phyloP scores from a whole-genome alignment of 441 rosid species.

The Adansonia rubrostipa region DNA sequence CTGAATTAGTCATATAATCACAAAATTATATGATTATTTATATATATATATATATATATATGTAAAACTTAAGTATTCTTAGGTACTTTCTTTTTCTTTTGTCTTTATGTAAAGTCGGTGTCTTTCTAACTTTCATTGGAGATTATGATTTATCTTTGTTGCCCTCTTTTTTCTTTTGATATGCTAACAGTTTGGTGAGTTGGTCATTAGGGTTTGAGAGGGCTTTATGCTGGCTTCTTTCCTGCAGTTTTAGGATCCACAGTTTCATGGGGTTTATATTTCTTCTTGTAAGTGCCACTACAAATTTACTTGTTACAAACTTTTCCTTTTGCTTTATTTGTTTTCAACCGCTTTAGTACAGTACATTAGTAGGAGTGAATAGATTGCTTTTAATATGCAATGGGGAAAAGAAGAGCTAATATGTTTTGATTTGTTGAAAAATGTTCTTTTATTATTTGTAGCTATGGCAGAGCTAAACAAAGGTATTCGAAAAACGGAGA shows the following conservation, averaged over 20 bases:
- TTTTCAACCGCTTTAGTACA: neutral
- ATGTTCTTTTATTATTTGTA: constrained; percentile 34
- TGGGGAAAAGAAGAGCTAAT: neutral
- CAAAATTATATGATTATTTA: neutral
- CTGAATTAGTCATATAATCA: neutral
- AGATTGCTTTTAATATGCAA: neutral
- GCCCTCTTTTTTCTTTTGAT: neutral
- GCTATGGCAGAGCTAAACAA: constrained; percentile 88
- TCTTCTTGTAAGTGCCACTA: constrained; percentile 75
- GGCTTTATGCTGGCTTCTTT: constrained; percentile 86
- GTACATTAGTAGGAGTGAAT: neutral
- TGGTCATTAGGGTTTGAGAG: constrained; percentile 68
- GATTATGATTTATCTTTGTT: neutral
- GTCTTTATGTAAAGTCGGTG: neutral
- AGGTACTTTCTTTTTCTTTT: neutral
- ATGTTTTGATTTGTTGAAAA: neutral
- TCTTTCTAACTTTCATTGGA: constrained; percentile 15
- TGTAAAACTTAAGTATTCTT: neutral
- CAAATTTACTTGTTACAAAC: neutral
- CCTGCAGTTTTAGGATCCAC: constrained; percentile 92
- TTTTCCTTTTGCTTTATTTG: neutral
- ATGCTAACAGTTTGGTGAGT: neutral
- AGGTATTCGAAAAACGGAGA: constrained; percentile 71
- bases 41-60: neutral
- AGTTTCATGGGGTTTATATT: constrained; percentile 89